phyloP scores from a whole-genome alignment of 352 stramenopile species.

The Pythium sukuiense region DNA sequence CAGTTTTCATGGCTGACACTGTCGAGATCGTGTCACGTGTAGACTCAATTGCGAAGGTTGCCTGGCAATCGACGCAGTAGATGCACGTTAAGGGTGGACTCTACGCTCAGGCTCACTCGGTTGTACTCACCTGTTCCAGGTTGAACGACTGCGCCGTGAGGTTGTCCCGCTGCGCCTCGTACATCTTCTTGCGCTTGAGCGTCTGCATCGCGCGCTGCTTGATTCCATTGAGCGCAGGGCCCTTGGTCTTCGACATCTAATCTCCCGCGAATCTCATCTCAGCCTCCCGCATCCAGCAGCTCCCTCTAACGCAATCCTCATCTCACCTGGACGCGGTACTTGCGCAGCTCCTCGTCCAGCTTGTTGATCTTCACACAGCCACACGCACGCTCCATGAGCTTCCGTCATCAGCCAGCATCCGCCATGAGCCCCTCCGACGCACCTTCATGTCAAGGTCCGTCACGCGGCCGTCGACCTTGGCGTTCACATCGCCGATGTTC shows the following conservation, averaged over 20 bases:
- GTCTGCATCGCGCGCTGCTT: constrained; percentile 86
- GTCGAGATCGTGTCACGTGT: constrained; percentile 92
- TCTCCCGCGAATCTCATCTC: neutral
- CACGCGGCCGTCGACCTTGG: constrained; percentile 70
- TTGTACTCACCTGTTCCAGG: constrained; percentile 66
- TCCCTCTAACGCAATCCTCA: neutral
- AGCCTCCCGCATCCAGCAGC: no score
- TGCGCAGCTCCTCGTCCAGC: constrained; percentile 79
- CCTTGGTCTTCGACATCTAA: constrained; percentile 77
- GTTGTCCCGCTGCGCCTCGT: constrained; percentile 81
- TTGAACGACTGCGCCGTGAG: constrained; percentile 83
- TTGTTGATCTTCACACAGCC: constrained; percentile 59
- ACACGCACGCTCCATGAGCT: neutral
- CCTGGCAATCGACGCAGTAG: constrained; percentile 31
- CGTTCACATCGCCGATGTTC: constrained; percentile 81
- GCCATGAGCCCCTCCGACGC: neutral
- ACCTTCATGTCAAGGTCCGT: constrained; percentile 84
- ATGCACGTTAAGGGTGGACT: neutral
- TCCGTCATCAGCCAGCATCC: neutral
- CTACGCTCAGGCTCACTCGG: no score
- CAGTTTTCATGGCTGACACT: constrained; percentile 94
- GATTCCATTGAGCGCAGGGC: constrained; percentile 62
- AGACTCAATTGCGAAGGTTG: constrained; percentile 90
- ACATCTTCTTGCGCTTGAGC: constrained; percentile 90
- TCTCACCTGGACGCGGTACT: constrained; percentile 71